These are phyloP conservation scores for Gentiana straminea DNA, from an alignment of 257 asterid species.

Conservation along the genomic window DNA sequence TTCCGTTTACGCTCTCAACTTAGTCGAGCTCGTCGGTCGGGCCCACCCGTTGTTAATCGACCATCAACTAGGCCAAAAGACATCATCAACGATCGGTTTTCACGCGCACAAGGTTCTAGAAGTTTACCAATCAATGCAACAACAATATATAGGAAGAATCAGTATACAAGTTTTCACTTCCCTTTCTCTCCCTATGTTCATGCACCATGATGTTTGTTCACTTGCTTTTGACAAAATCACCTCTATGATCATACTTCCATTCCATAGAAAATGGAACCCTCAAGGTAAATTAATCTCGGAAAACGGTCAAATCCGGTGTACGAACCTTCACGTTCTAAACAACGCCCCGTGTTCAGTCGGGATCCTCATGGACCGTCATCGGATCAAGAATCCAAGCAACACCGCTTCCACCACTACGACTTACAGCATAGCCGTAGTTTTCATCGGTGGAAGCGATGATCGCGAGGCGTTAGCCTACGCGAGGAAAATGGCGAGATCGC, in stretches of 20 bases:
- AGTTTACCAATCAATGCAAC: slow-evolving; percentile 25
- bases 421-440: slow-evolving; percentile 11
- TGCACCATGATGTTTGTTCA: slow-evolving; percentile 68
- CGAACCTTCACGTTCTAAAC: slow-evolving; percentile 7
- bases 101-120: slow-evolving; percentile 56
- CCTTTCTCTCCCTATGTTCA: slow-evolving; percentile 52
- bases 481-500: slow-evolving; percentile 10
- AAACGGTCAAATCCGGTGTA: slow-evolving; percentile 8
- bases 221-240: slow-evolving; percentile 58
- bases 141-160: slow-evolving; percentile 25
- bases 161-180: slow-evolving; percentile 49
- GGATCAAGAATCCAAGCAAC: background rate
- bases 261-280: slow-evolving; percentile 69
- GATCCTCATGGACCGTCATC: slow-evolving; percentile 13
- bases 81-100: slow-evolving; percentile 24
- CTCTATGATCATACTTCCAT: slow-evolving; percentile 53
- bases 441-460: slow-evolving; percentile 17
- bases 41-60: slow-evolving; percentile 55
- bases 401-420: background rate
- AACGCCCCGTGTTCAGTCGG: slow-evolving; percentile 19
- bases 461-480: slow-evolving; percentile 17
- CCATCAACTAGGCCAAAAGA: slow-evolving; percentile 59
- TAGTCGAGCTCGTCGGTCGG: slow-evolving; percentile 61
- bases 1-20: slow-evolving; percentile 43
- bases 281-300: slow-evolving; percentile 58